Conservation (phyloP, 345 rosid species). For the Xanthoceras sorbifolium region DNA sequence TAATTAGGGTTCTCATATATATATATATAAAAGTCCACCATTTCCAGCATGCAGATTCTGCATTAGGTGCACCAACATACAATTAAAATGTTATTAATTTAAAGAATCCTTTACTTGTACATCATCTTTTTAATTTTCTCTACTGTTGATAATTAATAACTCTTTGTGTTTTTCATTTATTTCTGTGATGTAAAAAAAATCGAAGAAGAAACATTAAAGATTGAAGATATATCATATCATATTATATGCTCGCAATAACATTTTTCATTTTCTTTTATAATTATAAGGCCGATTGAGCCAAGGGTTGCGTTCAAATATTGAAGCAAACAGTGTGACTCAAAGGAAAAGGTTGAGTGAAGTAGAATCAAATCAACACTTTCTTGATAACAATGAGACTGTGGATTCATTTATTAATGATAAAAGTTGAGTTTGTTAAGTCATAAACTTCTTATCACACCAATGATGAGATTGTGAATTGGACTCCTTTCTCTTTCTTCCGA, state of each 20-base stretch:
- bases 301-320: not conserved
- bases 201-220: not conserved
- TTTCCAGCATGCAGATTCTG: slow-evolving; percentile 25
- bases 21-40: not conserved
- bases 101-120: not conserved
- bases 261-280: no score
- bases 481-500: no score
- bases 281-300: not conserved
- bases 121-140: not conserved
- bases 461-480: no score
- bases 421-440: no score
- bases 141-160: not conserved
- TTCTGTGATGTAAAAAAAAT: not conserved
- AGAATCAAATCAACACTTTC: not conserved
- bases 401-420: no score
- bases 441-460: no score
- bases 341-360: not conserved
- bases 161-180: not conserved
- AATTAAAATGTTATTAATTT: not conserved
- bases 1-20: not conserved
- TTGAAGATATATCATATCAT: no score
- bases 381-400: not conserved
- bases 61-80: slow-evolving; percentile 21
- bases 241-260: no score
- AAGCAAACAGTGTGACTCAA: not conserved